These are phyloP conservation scores for Termitomyces sp. DNA, from an alignment of 768 basidiomycete genomes.

Conservation along the genomic window DNA sequence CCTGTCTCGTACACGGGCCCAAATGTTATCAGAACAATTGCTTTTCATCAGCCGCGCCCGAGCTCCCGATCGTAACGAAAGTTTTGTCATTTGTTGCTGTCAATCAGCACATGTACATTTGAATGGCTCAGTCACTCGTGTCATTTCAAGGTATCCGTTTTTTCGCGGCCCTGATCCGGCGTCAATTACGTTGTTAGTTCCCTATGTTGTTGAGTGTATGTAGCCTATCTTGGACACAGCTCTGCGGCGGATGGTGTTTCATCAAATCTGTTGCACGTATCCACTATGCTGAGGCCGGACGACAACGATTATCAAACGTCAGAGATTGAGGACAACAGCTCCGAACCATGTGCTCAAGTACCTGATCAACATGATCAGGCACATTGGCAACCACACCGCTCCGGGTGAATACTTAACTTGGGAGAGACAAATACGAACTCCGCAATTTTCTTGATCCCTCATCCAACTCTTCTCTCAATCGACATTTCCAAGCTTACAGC, in stretches of 20 bases:
- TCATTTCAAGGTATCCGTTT: neutral
- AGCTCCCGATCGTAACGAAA: too few species aligned
- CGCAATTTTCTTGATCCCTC: conserved; percentile 6
- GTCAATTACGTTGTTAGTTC: neutral
- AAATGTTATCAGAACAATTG: too few species aligned
- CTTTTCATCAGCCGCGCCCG: too few species aligned
- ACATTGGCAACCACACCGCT: neutral
- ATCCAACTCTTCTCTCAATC: neutral
- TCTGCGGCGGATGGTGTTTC: too few species aligned
- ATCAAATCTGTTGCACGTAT: neutral
- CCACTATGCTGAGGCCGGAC: neutral
- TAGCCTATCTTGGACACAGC: too few species aligned
- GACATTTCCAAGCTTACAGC: conserved; percentile 9
- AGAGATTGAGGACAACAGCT: neutral
- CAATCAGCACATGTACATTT: too few species aligned
- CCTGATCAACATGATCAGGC: neutral
- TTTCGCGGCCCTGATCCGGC: neutral
- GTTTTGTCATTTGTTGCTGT: too few species aligned
- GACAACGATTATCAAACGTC: neutral
- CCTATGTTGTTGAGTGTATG: neutral
- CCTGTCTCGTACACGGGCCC: too few species aligned
- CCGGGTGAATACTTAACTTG: neutral
- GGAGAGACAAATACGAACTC: conserved; percentile 10
- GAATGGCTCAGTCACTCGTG: neutral
- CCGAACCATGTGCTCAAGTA: neutral